These are phyloP conservation scores for Xanthoceras sorbifolium DNA, from an alignment of 345 rosid species.

Conservation along the genomic window DNA sequence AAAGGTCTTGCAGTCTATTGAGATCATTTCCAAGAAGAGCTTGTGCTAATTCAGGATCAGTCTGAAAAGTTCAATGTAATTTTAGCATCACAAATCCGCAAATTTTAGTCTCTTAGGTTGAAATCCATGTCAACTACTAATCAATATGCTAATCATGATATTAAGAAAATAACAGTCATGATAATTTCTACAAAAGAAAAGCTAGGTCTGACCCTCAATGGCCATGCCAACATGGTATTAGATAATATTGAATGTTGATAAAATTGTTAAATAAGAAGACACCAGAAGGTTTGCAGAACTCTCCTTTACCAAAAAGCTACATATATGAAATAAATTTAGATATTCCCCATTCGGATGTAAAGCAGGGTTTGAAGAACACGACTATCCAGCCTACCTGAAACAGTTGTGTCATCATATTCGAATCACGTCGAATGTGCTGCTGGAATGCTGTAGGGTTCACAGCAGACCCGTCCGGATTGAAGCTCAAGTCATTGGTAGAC, in stretches of 20 bases:
- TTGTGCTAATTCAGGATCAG: constrained; percentile 93
- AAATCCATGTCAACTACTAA: background rate
- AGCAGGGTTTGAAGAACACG: background rate
- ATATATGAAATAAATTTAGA: too few relatives aligned
- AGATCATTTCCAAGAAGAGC: constrained; percentile 83
- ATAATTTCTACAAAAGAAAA: background rate
- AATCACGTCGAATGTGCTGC: constrained; percentile 70
- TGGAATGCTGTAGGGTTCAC: constrained; percentile 87
- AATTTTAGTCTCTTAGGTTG: background rate
- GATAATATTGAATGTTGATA: background rate
- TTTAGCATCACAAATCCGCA: constrained; percentile 1
- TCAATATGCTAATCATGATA: background rate
- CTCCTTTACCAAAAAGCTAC: background rate
- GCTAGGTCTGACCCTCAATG: background rate
- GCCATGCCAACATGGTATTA: background rate
- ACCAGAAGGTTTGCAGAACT: background rate
- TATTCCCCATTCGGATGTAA: background rate
- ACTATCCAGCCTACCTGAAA: constrained; percentile 62
- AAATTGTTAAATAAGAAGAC: background rate
- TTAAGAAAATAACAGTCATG: background rate
- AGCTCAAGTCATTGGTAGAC: constrained; percentile 47
- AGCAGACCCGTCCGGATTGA: constrained; percentile 94
- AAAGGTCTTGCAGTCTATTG: constrained; percentile 68
- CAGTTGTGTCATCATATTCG: constrained; percentile 76
- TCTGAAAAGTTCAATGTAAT: constrained; percentile 39